Evolutionary conservation across 1,139 yeast genomes (phyloP), one percentile per base, ranked within the genome.

Genomic region (Dujonia santamariae): DNA sequence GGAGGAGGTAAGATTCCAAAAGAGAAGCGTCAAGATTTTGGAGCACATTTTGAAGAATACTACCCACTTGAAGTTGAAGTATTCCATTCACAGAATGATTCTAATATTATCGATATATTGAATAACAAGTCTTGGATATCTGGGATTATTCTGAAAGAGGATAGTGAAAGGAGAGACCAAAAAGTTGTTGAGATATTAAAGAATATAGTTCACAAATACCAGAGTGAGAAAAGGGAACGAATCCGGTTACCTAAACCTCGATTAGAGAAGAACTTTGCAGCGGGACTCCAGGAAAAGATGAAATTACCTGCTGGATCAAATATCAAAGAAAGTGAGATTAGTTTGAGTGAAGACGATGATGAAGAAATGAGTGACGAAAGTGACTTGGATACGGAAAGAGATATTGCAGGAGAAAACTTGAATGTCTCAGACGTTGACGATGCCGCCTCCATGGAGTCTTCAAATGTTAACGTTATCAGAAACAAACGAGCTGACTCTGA

Each of bases 41-140:
- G 95, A 1, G 78, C 73, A 32, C 88, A 84, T 50, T 72, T 87
- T 1, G 75, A 78, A 33, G 71, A 67, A 42, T 90, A 85, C 59
- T 88, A 88, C 53, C 67, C 85, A 8, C 61, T 90, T 26, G 78
- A 80, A 24, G 70, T 87, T 26, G 73, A 77, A 26, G 67, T 85
- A 9, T 85, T 82, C 61, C 70, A 75, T 38, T 77, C 78, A 28
- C 54, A 64, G 2, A 48, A 67, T n/a, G 92, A 85, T 45, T 56
- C 59, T 9, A 60, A 60, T 37, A 53, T 80, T 28, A 54, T 78
- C 26, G 67, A 72, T 30, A 49, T 63, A 29, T 47, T 76, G 30
- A 67, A 75, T 67, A 61, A 62, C 46, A 68, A 70, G 46, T 71
- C 75, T 32, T 78, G 80, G 84, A 62, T 72, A 25, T 46, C 50